Evolutionary conservation across 495 filamentous ascomycete species (phyloP), one percentile per base, ranked within the genome.

Genomic region (Platismatia glauca): DNA sequence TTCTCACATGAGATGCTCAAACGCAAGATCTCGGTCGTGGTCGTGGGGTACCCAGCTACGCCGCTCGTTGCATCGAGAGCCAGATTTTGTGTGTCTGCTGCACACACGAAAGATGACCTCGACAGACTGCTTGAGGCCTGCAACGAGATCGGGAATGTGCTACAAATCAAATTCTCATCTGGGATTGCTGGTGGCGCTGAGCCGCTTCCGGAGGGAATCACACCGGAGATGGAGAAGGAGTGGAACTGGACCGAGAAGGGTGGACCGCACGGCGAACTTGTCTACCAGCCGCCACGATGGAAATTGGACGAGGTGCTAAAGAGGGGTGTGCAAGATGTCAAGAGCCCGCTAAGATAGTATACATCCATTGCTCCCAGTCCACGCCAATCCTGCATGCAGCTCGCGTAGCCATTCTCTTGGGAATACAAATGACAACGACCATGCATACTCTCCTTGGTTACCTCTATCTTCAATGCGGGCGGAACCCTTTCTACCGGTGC

Each of bases 1-100:
- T 98, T 98, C 75, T 95, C 90, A 39, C 94, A 95, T 72, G 93
- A 97, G 74, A 97, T 98, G 94, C 82, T 97, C 38, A 87, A 86
- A 69, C 89, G 94, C 66, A 97, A 96, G 75, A 97, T 98, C 64
- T 93, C 93, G n/a, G 91, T 97, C 53, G 94, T 98, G 53, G 88
- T 98, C 43, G 94, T 98, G 63, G 95, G 94, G 55, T 98, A 98
- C 70, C 94, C 94, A 1, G 94, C 94, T 22, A 98, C 94, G n/a
- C 94, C 94, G 6, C 81, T 98, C 59, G 91, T 97, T 62, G 92
- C 88, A 55, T 97, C 95, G 8, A 86, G 94, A 43, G 94, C 91
- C 48, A 85, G 94, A 53, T 96, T 98, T 79, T 98, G 94, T 75
- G 86, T 98, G 33, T 96, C 90, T 15, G 89, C 94, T 18, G 89